phyloP scores from a whole-genome alignment of 768 basidiomycete species.

The Crepidotus variabilis region DNA sequence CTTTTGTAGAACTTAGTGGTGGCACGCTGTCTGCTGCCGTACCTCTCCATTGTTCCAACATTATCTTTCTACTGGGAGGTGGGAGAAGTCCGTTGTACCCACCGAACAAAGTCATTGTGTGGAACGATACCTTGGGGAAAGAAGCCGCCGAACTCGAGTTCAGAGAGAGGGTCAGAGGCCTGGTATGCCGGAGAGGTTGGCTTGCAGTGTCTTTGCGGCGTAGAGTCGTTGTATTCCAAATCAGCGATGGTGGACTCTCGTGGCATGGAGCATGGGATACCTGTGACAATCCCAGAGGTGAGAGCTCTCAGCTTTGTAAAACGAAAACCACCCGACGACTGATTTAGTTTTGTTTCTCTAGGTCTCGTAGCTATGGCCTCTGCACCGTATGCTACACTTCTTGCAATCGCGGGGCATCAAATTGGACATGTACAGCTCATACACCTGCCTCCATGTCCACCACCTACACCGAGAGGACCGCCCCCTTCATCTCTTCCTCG shows the following conservation, averaged over 20 bases:
- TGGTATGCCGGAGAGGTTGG: conserved; percentile 81
- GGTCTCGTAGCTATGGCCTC: conserved; percentile 82
- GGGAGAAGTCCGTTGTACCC: conserved; percentile 87
- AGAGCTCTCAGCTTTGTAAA: conserved; percentile 15
- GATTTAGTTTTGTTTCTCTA: conserved; percentile 14
- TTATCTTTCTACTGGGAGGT: conserved; percentile 85
- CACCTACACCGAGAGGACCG: conserved; percentile 53
- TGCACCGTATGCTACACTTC: conserved; percentile 71
- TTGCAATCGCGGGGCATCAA: conserved; percentile 83
- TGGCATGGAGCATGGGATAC: conserved; percentile 83
- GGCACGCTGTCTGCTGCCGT: conserved; percentile 76
- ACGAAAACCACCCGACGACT: not conserved
- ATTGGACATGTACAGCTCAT: conserved; percentile 86
- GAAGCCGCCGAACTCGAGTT: conserved; percentile 91
- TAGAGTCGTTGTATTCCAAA: conserved; percentile 74
- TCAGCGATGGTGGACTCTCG: conserved; percentile 52
- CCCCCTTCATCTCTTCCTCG: conserved; percentile 48
- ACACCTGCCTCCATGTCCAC: conserved; percentile 76
- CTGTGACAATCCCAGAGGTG: conserved; percentile 81
- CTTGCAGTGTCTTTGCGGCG: conserved; percentile 77
- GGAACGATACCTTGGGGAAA: conserved; percentile 74
- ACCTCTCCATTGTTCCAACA: conserved; percentile 76
- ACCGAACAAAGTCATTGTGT: conserved; percentile 87
- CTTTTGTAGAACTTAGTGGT: conserved; percentile 59
- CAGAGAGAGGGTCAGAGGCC: conserved; percentile 74